A percentile compares a stretch with the other conserved stretches of the same genome.
Conservation (phyloP, 1,139 yeast genomes). For the Saccharomyces hybrid region DNA sequence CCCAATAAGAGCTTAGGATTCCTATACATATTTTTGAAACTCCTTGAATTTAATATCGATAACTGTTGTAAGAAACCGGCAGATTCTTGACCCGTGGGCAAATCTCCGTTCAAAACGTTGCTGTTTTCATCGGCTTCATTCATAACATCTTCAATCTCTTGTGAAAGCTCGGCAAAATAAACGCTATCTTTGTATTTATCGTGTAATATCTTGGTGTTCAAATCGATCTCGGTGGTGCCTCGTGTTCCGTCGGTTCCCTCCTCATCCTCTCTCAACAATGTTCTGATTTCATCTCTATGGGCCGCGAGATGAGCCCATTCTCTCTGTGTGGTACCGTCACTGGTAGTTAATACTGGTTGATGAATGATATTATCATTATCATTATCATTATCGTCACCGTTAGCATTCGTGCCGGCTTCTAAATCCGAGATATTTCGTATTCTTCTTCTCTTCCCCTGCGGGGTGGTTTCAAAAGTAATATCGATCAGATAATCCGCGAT, state of each 20-base stretch:
- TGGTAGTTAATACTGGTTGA: background rate
- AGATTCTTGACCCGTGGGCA: constrained; percentile 25
- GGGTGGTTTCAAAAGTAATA: constrained; percentile 58
- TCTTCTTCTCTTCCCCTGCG: constrained; percentile 12
- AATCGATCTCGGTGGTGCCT: constrained; percentile 14
- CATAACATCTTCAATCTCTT: constrained; percentile 40
- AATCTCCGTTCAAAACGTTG: constrained; percentile 34
- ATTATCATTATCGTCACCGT: background rate
- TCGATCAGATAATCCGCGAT: constrained; percentile 91
- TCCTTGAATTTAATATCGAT: constrained; percentile 65
- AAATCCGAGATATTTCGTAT: constrained; percentile 5
- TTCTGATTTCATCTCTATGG: constrained; percentile 63
- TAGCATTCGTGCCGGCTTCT: constrained; percentile 10
- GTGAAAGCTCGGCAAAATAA: constrained; percentile 41
- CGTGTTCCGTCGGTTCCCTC: background rate
- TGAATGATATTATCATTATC: constrained; percentile 1
- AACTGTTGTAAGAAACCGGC: constrained; percentile 62
- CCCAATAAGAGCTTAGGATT: constrained; percentile 80
- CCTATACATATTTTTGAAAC: constrained; percentile 85
- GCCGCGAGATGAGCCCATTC: constrained; percentile 88
- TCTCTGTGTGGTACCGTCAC: constrained; percentile 42
- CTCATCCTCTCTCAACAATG: constrained; percentile 32
- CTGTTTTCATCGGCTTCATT: constrained; percentile 12
- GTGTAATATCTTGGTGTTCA: constrained; percentile 30
- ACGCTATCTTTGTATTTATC: constrained; percentile 44